Percentiles rank a stretch among this genome's conserved stretches.
Conservation (phyloP, 805 yeast genomes). For the Kluyveromyces siamensis region DNA sequence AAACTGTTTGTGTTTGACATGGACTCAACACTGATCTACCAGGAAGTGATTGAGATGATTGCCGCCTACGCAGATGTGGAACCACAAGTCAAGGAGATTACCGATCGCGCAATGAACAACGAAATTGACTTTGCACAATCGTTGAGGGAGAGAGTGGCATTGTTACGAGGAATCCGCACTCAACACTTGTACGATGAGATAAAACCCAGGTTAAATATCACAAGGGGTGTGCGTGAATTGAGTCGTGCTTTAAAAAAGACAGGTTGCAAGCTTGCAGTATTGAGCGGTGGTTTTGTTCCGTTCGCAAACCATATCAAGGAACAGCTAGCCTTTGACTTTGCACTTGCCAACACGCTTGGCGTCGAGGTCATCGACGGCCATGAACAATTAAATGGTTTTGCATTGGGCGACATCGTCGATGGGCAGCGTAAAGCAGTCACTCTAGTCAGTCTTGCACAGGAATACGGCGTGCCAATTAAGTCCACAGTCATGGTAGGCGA, state of each 20-base stretch:
- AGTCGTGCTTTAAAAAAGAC: slow-evolving; percentile 48
- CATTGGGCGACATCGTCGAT: slow-evolving; percentile 76
- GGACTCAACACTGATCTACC: slow-evolving; percentile 95
- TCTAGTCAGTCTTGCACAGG: slow-evolving; percentile 49
- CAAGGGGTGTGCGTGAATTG: slow-evolving; percentile 80
- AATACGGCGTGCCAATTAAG: slow-evolving; percentile 41
- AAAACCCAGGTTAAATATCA: slow-evolving; percentile 56
- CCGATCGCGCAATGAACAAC: slow-evolving; percentile 95
- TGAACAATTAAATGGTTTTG: slow-evolving; percentile 58
- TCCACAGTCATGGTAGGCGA: slow-evolving; percentile 84
- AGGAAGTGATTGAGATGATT: slow-evolving; percentile 92
- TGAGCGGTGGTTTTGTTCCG: slow-evolving; percentile 92
- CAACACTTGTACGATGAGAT: slow-evolving; percentile 69
- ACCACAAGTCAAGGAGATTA: slow-evolving; percentile 74
- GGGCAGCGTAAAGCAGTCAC: slow-evolving; percentile 75
- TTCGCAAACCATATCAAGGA: slow-evolving; percentile 69
- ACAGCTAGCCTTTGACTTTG: slow-evolving; percentile 69
- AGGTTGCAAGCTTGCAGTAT: slow-evolving; percentile 72
- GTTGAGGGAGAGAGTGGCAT: slow-evolving; percentile 58
- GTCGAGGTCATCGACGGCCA: slow-evolving; percentile 36
- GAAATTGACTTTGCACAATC: slow-evolving; percentile 87
- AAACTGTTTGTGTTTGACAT: slow-evolving; percentile 84
- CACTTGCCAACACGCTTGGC: slow-evolving; percentile 68
- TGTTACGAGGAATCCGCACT: slow-evolving; percentile 77
- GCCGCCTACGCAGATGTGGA: slow-evolving; percentile 93